Base-by-base conservation (phyloP, 768 basidiomycete species). In the Chalciporus chontae region DNA sequence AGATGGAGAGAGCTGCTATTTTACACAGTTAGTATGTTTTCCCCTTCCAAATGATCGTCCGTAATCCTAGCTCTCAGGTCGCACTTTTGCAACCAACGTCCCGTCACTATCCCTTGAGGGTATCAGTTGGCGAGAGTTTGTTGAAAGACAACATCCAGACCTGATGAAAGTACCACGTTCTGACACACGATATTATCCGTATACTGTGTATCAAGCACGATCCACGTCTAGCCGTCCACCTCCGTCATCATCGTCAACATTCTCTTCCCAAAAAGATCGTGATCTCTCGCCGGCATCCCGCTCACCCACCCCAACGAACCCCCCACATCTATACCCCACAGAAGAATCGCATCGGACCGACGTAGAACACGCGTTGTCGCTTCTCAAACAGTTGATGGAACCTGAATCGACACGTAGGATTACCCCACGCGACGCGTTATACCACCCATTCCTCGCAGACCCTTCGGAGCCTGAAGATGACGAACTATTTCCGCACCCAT, bases 1-100 rank as follows among this genome's bases (percentile, higher is more conserved):
- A 78, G 45, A 90, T 96, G 79, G 95, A 95, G 63, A 84, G 79
- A 61, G 78, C 83, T 32, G 95, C 94, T 0, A 80, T 87, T 17
- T 64, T 97, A 38, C 96, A 99, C 65, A 91, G 95, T 97, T 64
- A 56, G 85, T 74, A 36, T 24, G 10, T 15, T 23, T 40, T 27
- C 8, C 5, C 2, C 34, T 48, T 38, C 31, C 9, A 18, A 29
- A 19, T 36, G 43, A 45, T 40, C 26, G 46, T 44, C 17, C 40
- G 21, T 54, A 51, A 55, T 38, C 4, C 18, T 48, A 24, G 43
- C 31, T 39, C 48, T 19, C 54, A 98, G 95, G 90, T 64, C 88
- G 96, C 24, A 86, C 85, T 3, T 89, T 98, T 56, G 73, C 85
- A 9, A 88, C 90, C n/a, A 99, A 97, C 60, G 77, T 99, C 0